A percentile compares a stretch with the other conserved stretches of the same genome.
Evolutionary conservation across 805 yeast genomes (phyloP).

Genomic region (Lipomyces lipofer): DNA sequence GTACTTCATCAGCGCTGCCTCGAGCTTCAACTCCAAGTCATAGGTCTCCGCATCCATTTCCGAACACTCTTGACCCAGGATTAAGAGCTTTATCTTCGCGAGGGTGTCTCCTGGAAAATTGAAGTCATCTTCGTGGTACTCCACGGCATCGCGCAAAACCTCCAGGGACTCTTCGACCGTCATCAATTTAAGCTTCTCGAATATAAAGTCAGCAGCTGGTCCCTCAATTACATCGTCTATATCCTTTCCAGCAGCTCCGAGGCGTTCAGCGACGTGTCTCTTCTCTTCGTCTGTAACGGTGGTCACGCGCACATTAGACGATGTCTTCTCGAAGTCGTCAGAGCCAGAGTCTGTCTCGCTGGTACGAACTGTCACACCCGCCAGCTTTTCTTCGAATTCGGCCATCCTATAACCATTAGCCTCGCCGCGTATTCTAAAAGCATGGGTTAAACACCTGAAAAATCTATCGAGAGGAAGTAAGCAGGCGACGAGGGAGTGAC

Average conservation of each 20-base stretch:
- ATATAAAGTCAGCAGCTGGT: conserved; percentile 11
- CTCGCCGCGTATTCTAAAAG: not conserved
- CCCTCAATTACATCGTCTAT: not conserved
- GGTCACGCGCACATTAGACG: not conserved
- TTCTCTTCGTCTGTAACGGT: not conserved
- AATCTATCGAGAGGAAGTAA: not conserved
- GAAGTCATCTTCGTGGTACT: conserved; percentile 49
- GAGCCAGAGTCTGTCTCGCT: not conserved
- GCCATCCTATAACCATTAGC: not conserved
- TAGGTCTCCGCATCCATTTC: conserved; percentile 13
- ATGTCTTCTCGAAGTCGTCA: not conserved
- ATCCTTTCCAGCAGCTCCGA: not conserved
- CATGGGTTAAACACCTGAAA: not conserved
- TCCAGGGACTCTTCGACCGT: conserved; percentile 44
- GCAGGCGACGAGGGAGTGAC: not conserved
- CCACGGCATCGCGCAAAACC: conserved; percentile 45
- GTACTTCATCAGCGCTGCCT: conserved; percentile 38
- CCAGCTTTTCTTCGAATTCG: not conserved
- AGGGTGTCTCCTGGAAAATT: conserved; percentile 47
- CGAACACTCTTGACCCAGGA: conserved; percentile 36
- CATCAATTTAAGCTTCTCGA: conserved; percentile 10
- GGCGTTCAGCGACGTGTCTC: not conserved
- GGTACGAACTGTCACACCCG: not conserved
- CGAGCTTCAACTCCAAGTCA: conserved; percentile 16
- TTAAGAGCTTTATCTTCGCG: conserved; percentile 40